Base-by-base conservation (phyloP, 2,329 filamentous ascomycete genomes). In the Colletotrichum theobromicola region DNA sequence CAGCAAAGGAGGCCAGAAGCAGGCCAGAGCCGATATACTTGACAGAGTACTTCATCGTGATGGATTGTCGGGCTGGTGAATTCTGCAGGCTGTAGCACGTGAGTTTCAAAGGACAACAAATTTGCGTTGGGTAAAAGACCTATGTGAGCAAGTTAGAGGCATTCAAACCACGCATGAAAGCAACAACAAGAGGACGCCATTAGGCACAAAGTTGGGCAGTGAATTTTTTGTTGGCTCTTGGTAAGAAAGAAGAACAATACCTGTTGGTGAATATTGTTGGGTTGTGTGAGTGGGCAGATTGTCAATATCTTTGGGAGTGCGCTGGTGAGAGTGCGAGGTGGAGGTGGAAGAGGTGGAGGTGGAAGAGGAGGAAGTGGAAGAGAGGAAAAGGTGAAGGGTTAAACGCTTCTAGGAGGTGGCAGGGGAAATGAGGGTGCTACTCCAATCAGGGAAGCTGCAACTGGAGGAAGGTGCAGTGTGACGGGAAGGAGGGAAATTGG, bases 1-100 rank as follows among this genome's bases (percentile, higher is more conserved):
- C 83, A 21, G 82, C 82, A 75, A 79, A 84, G 53, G 84, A 79
- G 62, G 84, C 82, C 76, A 84, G 84, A 70, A 87, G 79, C 77
- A 84, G 80, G 80, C 84, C 84, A 79, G 64, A 62, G 63, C 67
- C 62, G 18, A 76, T 21, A 57, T 70, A 67, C 35, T 65, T 75
- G 24, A 21, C 15, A 34, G 60, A 15, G 57, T 60, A 69, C 73
- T 75, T 75, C 73, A 75, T 75, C 21, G 34, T 74, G 72, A 63
- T 28, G 46, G 68, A 68, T 67, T 71, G 55, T 58, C 21, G 57
- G 26, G 7, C 32, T 32, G 21, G 46, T 53, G 64, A 24, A 42
- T 64, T 62, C 32, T 26, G 63, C 65, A 37, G 37, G 42, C 70
- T 72, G 58, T 18, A 13, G 53, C 35, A 30, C 37, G 70, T 75